Base-by-base conservation (phyloP, 441 rosid genomes). In the Erysimum pusillum region DNA sequence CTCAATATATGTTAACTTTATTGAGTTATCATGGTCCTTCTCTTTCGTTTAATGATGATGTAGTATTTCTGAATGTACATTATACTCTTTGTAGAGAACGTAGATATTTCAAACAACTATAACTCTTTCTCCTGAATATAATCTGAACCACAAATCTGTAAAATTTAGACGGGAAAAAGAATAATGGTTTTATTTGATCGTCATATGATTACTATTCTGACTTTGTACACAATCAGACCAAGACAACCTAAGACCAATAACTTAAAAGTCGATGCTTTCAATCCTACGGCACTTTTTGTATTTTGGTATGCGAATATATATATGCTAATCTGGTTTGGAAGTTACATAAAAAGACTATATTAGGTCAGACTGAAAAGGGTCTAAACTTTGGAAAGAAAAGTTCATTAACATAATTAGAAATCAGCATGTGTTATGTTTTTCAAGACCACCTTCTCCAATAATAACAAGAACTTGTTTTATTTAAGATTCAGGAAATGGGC, bases 381-480 rank as follows among this genome's bases (percentile, higher is more conserved):
- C 10, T 64, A 36, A 44, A 53, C 65, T 74, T 64, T 54, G 48
- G 57, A 44, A n/a, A 34, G 56, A 63, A 63, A 74, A 74, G 58
- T 20, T 42, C 18, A 44, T 34, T 14, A 54, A 45, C 65, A 42
- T 45, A 73, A 20, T 44, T 44, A 18, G 71, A 44, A 54, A 64
- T 63, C 57, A 54, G 53, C 11, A 48, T 54, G 39, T 64, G 56
- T 42, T 42, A 41, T 31, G n/a, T 15, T 35, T 59, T 9, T 9
- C 41, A 38, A 48, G 53, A 48, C 53, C 11, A 48, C 25, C 39
- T 34, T 45, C 35, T 41, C 44, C 45, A 6, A 12, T 70, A 34
- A 45, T 71, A 20, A 46, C 46, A 60, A 71, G 46, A 18, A 25
- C 45, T n/a, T 51, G 53, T 28, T 63, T 20, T 18, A 34, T 28